Evolutionary conservation across 169 alveolate species (phyloP), one percentile per base, ranked within the genome.

Genomic region (Babesia sp.): DNA sequence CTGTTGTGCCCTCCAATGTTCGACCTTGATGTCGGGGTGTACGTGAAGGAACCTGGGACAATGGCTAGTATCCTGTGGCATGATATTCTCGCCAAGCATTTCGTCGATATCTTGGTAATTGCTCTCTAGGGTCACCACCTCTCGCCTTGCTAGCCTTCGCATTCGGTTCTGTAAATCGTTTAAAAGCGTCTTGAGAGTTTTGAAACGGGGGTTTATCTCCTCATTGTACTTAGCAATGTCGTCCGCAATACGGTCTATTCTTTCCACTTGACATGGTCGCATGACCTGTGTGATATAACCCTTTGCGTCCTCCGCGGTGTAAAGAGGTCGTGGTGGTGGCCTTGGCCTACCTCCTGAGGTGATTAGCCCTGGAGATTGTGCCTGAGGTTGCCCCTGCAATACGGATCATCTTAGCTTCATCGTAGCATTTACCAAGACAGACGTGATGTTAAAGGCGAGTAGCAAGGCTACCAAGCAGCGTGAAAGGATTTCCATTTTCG

Each of bases 201-300:
- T 48, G 56, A 9, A 48, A 48, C 8, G 20, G 33, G 28, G 8
- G 18, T 20, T 20, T 8, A 48, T 6, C 28, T 20, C 20, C 28
- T 48, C 26, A 20, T 18, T 48, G 12, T 12, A 6, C 6, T 7
- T 6, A 48, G 7, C 33, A 5, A 63, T 51, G 3, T 18, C 73
- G 33, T 63, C 73, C 50, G 53, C 20, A 48, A 45, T 26, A 24
- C 14, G 51, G 73, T 63, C 58, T 20, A 63, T 29, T 24, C 60
- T 11, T 28, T 1, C 59, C 9, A 63, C 20, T 48, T 48, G 56
- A 48, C 20, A 18, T 12, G 56, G 18, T 48, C 33, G 56, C 18
- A 48, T 12, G n/a, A n/a, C n/a, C n/a, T n/a, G n/a, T n/a, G n/a
- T n/a, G n/a, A n/a, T n/a, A n/a, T n/a, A n/a, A n/a, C n/a, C n/a